phyloP scores from a whole-genome alignment of 768 basidiomycete genomes.

The Tulasnella sp. region DNA sequence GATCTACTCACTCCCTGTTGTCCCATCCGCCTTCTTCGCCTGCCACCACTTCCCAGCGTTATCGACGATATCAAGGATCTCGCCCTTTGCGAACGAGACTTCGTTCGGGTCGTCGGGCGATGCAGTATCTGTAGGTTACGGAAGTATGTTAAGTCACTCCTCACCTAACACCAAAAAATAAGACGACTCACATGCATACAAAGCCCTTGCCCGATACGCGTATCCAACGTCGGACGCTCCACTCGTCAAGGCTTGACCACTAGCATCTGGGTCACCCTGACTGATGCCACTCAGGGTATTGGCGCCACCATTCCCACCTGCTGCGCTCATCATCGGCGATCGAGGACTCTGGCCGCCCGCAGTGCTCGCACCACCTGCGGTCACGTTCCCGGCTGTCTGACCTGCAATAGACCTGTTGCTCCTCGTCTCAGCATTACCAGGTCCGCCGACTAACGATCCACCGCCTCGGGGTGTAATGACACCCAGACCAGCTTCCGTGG shows the following conservation, averaged over 20 bases:
- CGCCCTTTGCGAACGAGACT: slow-evolving; percentile 86
- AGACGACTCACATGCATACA: slow-evolving; percentile 68
- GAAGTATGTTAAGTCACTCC: slow-evolving; percentile 20
- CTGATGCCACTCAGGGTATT: slow-evolving; percentile 36
- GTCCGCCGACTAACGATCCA: neutral
- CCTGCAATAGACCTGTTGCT: slow-evolving; percentile 4
- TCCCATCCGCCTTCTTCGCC: slow-evolving; percentile 66
- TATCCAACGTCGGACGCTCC: slow-evolving; percentile 37
- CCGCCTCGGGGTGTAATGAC: neutral
- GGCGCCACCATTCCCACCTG: slow-evolving; percentile 42
- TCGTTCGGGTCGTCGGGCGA: slow-evolving; percentile 93
- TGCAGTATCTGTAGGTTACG: slow-evolving; percentile 61
- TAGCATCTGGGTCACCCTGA: slow-evolving; percentile 3
- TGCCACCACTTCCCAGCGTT: slow-evolving; percentile 95
- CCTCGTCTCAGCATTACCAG: neutral
- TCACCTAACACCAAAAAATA: slow-evolving; percentile 16
- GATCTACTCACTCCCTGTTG: slow-evolving; percentile 21
- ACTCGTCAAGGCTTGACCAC: slow-evolving; percentile 59
- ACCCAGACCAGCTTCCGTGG: neutral
- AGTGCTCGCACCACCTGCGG: slow-evolving; percentile 3
- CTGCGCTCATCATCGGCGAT: slow-evolving; percentile 37
- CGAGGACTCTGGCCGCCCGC: slow-evolving; percentile 31
- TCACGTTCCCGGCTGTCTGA: too few species aligned
- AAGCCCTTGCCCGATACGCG: slow-evolving; percentile 71
- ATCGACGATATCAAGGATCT: slow-evolving; percentile 84